Conservation (phyloP, 768 basidiomycete species). For the Phanerochaete carnosa region DNA sequence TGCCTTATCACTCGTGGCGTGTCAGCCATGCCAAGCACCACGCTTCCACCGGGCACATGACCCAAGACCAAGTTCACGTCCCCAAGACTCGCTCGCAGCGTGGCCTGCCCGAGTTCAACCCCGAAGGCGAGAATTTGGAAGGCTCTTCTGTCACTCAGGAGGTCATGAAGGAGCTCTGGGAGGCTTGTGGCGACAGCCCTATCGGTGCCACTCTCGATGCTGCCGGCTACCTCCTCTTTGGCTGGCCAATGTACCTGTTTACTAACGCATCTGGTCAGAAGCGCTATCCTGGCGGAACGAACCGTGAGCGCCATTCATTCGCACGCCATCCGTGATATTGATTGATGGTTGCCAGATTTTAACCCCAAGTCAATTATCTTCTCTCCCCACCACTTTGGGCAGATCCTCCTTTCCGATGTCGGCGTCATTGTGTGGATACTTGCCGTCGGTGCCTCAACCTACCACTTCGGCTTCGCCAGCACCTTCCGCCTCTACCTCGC, state of each 20-base stretch:
- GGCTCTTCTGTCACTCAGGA: conserved; percentile 66
- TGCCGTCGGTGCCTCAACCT: conserved; percentile 51
- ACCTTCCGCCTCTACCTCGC: conserved; percentile 80
- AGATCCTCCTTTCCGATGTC: conserved; percentile 80
- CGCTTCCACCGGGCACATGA: conserved; percentile 90
- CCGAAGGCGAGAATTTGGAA: conserved; percentile 58
- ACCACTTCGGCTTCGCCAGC: conserved; percentile 61
- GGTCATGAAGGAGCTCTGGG: conserved; percentile 71
- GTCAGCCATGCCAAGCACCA: conserved; percentile 95
- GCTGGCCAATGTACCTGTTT: conserved; percentile 85
- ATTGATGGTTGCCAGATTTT: conserved; percentile 53
- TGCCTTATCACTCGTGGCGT: conserved; percentile 96
- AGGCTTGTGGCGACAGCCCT: conserved; percentile 91
- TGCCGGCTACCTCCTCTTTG: conserved; percentile 62
- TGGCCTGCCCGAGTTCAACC: conserved; percentile 63
- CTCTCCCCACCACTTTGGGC: conserved; percentile 69
- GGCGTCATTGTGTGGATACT: conserved; percentile 76
- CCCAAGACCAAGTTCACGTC: conserved; percentile 94
- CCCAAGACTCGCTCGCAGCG: conserved; percentile 80
- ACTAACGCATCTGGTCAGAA: conserved; percentile 83
- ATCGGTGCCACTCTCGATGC: conserved; percentile 57
- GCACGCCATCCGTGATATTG: background rate
- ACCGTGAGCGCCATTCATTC: conserved; percentile 50
- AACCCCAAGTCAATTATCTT: conserved; percentile 77
- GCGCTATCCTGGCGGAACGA: conserved; percentile 74